phyloP scores from a whole-genome alignment of 306 rosid genomes.

The Medicago arabica region DNA sequence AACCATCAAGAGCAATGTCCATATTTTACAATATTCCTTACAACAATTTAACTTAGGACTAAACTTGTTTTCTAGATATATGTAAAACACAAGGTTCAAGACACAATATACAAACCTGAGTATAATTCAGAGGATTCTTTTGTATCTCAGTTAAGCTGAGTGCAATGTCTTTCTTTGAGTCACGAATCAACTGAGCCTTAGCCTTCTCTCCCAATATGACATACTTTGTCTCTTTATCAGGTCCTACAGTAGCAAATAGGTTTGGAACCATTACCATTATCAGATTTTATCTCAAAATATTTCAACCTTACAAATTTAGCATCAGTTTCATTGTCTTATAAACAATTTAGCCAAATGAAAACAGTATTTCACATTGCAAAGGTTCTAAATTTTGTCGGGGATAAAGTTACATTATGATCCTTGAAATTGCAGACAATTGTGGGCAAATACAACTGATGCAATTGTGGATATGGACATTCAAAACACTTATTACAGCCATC shows the following conservation, averaged over 20 bases:
- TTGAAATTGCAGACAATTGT: slow-evolving; percentile 3
- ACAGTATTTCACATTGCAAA: not conserved
- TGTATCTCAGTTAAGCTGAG: slow-evolving; percentile 79
- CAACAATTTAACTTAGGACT: slow-evolving; percentile 4
- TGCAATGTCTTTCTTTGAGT: slow-evolving; percentile 75
- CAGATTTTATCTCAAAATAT: slow-evolving; percentile 13
- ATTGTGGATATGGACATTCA: not conserved
- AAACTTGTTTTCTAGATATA: not conserved
- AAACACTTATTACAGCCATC: slow-evolving; percentile 10
- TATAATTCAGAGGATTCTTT: slow-evolving; percentile 85
- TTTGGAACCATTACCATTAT: not conserved
- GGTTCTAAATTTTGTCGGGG: not conserved
- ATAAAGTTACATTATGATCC: not conserved
- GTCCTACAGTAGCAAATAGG: slow-evolving; percentile 55
- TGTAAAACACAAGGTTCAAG: not conserved
- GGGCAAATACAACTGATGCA: not conserved
- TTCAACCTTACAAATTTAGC: slow-evolving; percentile 14
- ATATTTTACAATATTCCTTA: slow-evolving; percentile 17
- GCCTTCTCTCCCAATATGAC: slow-evolving; percentile 96
- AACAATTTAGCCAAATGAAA: slow-evolving; percentile 6
- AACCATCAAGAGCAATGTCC: not conserved
- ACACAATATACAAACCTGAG: slow-evolving; percentile 65
- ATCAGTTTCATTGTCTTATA: not conserved
- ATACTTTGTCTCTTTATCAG: slow-evolving; percentile 80
- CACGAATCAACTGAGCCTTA: slow-evolving; percentile 88